Evolutionary conservation across 2,329 filamentous ascomycete species (phyloP).

Genomic region (Colletotrichum sublineola): DNA sequence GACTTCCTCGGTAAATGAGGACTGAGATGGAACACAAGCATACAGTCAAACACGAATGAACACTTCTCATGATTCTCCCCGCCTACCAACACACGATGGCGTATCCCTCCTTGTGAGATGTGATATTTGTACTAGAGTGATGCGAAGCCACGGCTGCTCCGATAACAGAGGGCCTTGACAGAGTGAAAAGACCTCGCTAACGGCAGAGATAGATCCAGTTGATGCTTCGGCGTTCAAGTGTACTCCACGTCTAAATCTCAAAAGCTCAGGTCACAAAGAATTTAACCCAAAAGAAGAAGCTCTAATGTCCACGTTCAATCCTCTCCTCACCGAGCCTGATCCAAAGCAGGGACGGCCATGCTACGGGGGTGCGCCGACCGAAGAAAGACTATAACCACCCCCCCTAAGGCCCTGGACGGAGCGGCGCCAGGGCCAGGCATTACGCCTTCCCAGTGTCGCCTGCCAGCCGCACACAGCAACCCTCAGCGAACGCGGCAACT

Average conservation of each 20-base stretch:
- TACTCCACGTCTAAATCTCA: not conserved
- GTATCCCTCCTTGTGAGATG: not conserved
- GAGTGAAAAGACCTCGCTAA: not conserved
- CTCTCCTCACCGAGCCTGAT: not conserved
- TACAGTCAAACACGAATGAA: not conserved
- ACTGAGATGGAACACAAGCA: not conserved
- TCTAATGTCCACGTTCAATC: not conserved
- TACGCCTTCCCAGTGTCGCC: slow-evolving; percentile 26
- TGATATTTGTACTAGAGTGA: not conserved
- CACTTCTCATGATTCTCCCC: not conserved
- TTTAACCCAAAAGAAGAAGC: not conserved
- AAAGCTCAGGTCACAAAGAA: not conserved
- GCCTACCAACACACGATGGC: not conserved
- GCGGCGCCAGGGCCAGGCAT: slow-evolving; percentile 13
- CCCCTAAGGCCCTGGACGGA: not conserved
- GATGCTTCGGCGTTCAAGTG: too few relatives aligned
- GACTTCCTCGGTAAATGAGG: too few relatives aligned
- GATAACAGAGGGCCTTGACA: not conserved
- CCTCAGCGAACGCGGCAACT: slow-evolving; percentile 30
- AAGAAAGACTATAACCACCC: slow-evolving; percentile 7
- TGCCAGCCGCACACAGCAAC: slow-evolving; percentile 1
- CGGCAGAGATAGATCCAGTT: not conserved
- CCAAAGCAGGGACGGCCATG: not conserved
- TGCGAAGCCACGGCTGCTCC: not conserved
- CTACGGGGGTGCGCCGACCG: slow-evolving; percentile 17